Evolutionary conservation across 2,329 filamentous ascomycete species (phyloP).

Genomic region (Macrophomina pseudophaseolina): DNA sequence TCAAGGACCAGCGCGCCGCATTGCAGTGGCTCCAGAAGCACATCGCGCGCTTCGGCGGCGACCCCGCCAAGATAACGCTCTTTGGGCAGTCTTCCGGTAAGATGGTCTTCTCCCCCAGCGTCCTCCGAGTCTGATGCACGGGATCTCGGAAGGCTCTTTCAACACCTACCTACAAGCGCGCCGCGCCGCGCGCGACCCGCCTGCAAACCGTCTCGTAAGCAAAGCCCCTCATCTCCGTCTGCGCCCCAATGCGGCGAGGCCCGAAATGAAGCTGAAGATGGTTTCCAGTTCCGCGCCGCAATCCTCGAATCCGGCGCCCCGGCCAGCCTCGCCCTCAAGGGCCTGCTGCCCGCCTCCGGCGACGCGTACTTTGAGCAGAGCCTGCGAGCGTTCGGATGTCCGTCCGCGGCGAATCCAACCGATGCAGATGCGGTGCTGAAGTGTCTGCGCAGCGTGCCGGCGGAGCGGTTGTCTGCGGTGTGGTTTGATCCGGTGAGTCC

Average conservation of each 20-base stretch:
- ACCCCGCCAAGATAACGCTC: constrained; percentile 43
- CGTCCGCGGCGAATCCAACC: neutral
- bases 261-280: too few species aligned
- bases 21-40: constrained; percentile 52
- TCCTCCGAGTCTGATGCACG: too few species aligned
- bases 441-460: constrained; percentile 28
- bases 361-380: constrained; percentile 37
- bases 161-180: constrained; percentile 42
- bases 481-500: neutral
- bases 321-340: constrained; percentile 38
- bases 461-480: constrained; percentile 30
- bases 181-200: constrained; percentile 40
- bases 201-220: constrained; percentile 40
- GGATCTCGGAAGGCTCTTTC: constrained; percentile 39
- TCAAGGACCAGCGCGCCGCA: constrained; percentile 53
- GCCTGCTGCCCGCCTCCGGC: constrained; percentile 36
- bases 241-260: too few species aligned
- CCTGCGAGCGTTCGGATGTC: constrained; percentile 19
- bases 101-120: too few species aligned
- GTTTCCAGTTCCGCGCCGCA: constrained; percentile 39
- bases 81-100: constrained; percentile 37
- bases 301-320: constrained; percentile 48
- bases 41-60: constrained; percentile 51
- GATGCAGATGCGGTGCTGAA: neutral
- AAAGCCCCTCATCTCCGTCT: too few species aligned